Percentiles rank a stretch among this genome's conserved stretches.
Conservation (phyloP, 1,139 yeast species). For the Taphrina flavorubra region DNA sequence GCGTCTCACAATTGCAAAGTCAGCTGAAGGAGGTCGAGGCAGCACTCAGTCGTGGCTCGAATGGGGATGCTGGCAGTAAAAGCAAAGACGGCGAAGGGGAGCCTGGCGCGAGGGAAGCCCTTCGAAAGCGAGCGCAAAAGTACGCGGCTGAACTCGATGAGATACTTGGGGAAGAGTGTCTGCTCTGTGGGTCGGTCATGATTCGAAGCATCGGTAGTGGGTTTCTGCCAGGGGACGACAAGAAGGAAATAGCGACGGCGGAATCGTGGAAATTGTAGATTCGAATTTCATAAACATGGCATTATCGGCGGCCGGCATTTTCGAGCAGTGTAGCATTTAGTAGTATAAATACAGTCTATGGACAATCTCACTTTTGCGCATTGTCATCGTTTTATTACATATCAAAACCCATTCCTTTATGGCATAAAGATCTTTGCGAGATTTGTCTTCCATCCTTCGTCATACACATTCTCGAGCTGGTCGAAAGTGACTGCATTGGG, state of each 20-base stretch:
- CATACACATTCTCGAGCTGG: slow-evolving; percentile 20
- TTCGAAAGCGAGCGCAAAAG: slow-evolving; percentile 56
- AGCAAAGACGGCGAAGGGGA: not conserved
- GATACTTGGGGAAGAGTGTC: slow-evolving; percentile 70
- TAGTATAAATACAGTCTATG: not conserved
- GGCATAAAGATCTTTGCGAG: not conserved
- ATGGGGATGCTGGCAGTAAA: not conserved
- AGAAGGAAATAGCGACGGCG: slow-evolving; percentile 14
- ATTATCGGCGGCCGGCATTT: slow-evolving; percentile 6
- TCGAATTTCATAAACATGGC: not conserved
- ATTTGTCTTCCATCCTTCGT: slow-evolving; percentile 19
- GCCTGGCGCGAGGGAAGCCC: not conserved
- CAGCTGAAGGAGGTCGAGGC: not conserved
- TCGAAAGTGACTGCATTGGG: not conserved
- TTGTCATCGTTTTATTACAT: not conserved
- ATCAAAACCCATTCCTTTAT: not conserved
- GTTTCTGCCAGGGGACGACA: slow-evolving; percentile 46
- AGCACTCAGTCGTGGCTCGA: slow-evolving; percentile 10
- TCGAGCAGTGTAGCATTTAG: not conserved
- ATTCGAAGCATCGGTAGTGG: slow-evolving; percentile 73
- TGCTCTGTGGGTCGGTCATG: slow-evolving; percentile 77
- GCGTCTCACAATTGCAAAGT: slow-evolving; percentile 58
- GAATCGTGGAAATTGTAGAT: slow-evolving; percentile 16
- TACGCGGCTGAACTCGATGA: slow-evolving; percentile 62
- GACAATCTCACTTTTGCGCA: not conserved